A percentile compares a stretch with the other conserved stretches of the same genome.
Evolutionary conservation across 441 rosid genomes (phyloP).

Genomic region (Oxalis stricta): DNA sequence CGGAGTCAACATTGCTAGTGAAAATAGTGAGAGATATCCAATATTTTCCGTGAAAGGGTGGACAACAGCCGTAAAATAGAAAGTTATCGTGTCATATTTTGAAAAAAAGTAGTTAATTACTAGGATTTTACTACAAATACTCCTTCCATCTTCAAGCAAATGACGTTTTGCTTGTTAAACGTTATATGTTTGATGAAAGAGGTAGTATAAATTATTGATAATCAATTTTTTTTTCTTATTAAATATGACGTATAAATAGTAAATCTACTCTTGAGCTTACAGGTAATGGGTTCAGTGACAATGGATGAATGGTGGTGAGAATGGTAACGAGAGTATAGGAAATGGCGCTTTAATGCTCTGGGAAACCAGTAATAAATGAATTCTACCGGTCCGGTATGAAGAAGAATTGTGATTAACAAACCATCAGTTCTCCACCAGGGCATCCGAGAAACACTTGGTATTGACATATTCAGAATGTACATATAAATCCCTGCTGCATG

Average conservation of each 20-base stretch:
- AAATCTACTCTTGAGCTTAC: conserved; percentile 15
- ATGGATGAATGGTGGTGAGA: conserved; percentile 63
- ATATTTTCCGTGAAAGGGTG: conserved; percentile 56
- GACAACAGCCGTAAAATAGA: not conserved
- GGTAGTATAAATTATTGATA: no score
- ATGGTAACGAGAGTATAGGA: conserved; percentile 56
- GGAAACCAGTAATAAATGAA: conserved; percentile 53
- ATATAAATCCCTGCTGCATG: no score
- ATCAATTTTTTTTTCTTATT: no score
- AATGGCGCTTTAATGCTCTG: conserved; percentile 50
- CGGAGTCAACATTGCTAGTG: conserved; percentile 17
- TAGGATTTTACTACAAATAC: no score
- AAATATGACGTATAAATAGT: no score
- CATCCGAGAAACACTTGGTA: conserved; percentile 10
- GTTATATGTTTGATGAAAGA: no score
- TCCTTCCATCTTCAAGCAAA: no score
- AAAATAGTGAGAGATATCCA: conserved; percentile 21
- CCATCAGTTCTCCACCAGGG: conserved; percentile 40
- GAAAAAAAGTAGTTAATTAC: no score
- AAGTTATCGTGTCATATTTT: no score
- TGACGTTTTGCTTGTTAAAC: no score
- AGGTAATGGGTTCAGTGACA: conserved; percentile 52
- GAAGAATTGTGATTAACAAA: conserved; percentile 15
- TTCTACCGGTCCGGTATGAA: conserved; percentile 45
- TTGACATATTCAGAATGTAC: not conserved